Evolutionary conservation across 2,329 filamentous ascomycete species (phyloP).

Genomic region (Colletotrichum caudatum): DNA sequence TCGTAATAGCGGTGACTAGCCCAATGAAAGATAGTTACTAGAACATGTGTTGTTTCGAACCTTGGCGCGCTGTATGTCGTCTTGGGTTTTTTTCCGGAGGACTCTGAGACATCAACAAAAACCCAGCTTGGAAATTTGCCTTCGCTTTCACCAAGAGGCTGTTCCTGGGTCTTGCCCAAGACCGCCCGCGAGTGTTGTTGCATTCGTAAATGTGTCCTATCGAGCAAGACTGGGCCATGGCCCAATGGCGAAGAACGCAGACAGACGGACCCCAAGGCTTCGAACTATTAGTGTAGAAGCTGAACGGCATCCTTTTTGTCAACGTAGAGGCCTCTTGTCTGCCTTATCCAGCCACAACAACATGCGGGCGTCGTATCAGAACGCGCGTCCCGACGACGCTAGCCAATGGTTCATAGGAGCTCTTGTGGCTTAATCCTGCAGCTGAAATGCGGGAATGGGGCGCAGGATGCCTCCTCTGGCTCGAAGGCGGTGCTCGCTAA

Average conservation of each 20-base stretch:
- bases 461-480: conserved; percentile 33
- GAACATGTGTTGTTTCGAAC: not conserved
- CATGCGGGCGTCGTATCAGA: conserved; percentile 19
- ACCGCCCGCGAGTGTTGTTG: not conserved
- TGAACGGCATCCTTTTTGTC: not conserved
- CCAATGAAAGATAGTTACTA: not conserved
- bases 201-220: not conserved
- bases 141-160: not conserved
- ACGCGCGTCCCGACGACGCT: conserved; percentile 34
- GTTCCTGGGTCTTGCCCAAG: too few relatives aligned
- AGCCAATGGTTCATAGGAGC: not conserved
- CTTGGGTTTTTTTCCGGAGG: too few relatives aligned
- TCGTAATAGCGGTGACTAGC: too few relatives aligned
- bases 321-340: conserved; percentile 34
- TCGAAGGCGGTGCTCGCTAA: conserved; percentile 1
- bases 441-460: conserved; percentile 31
- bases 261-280: not conserved
- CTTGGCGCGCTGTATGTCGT: not conserved
- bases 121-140: too few relatives aligned
- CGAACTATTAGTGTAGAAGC: not conserved
- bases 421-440: conserved; percentile 14
- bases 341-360: conserved; percentile 39
- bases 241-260: not conserved
- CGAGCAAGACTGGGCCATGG: not conserved
- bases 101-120: not conserved